These are phyloP conservation scores for Chloris gayana DNA, from an alignment of 176 grass and related monocot species.

Conservation along the genomic window DNA sequence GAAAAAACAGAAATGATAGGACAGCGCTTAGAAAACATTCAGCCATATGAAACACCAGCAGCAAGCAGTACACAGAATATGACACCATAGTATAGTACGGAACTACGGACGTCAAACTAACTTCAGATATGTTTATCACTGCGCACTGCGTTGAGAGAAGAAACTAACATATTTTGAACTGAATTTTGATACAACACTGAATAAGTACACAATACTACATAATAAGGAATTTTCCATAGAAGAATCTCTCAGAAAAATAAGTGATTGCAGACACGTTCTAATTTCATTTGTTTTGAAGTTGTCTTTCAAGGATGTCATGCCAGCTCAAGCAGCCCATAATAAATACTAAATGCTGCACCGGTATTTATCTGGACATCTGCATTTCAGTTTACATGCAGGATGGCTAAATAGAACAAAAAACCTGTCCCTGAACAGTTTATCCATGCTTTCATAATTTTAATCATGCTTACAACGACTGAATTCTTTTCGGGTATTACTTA, in stretches of 20 bases:
- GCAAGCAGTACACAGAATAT: background rate
- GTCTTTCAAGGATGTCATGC: background rate
- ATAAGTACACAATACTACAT: background rate
- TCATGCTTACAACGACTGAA: too few species aligned
- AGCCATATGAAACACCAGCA: slow-evolving; percentile 17
- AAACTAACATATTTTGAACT: background rate
- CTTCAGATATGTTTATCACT: slow-evolving; percentile 1
- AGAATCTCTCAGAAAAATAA: background rate
- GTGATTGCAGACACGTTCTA: background rate
- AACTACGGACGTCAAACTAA: background rate
- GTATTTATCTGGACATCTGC: background rate
- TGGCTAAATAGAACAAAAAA: background rate
- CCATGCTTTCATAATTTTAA: background rate
- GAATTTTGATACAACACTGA: background rate
- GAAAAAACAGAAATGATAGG: background rate
- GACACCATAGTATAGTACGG: slow-evolving; percentile 16
- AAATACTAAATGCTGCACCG: background rate
- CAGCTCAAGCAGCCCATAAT: slow-evolving; percentile 10
- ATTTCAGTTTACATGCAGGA: slow-evolving; percentile 8
- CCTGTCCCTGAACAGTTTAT: background rate
- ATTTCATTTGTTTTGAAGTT: slow-evolving; percentile 2
- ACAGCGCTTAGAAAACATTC: slow-evolving; percentile 14
- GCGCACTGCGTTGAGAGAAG: background rate
- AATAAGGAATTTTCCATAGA: background rate
- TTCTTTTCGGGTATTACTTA: too few species aligned